Base-by-base conservation (phyloP, 345 rosid species). In the Draba incana region DNA sequence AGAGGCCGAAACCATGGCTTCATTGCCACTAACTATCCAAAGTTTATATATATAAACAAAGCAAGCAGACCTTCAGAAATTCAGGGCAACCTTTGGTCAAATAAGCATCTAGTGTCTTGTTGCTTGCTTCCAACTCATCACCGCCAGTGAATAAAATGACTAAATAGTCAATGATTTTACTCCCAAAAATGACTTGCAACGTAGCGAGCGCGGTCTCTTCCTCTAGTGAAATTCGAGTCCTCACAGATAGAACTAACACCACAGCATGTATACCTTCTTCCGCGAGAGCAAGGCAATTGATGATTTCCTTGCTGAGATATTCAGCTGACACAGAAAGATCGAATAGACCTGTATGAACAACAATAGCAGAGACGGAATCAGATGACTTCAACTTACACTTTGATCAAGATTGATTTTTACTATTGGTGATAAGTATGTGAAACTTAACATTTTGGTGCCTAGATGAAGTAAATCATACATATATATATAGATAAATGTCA, bases 141-240 rank as follows among this genome's bases (percentile, higher is more conserved):
- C 98, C 96, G 8, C 94, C 96, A 0, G 96, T 92, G 75, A 92
- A 92, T 15, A 92, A 81, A 16, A 89, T 86, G 58, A 92, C 79
- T 84, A 92, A 79, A 81, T 89, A 87, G 66, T 79, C 69, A 38
- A 82, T 4, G 47, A 92, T 84, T 69, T 84, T 80, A 47, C 57
- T 75, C n/a, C 98, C 96, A 35, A 92, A 89, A 64, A 92, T 75
- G 53, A 77, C 74, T 42, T 75, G 85, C 65, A 92, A 78, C 75
- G 81, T 81, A 8, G 61, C 72, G 54, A 92, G 78, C 10, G 90
- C 85, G 63, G 85, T 77, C 75, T 79, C 79, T 76, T 92, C 98
- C 70, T 92, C 96, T 42, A 74, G 78, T 0, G 98, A 76, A 57
- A 92, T 85, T 3, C 96, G 82, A 12, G 64, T 82, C 44, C 78